phyloP scores from a whole-genome alignment of 345 rosid species.

The Adansonia digitata region DNA sequence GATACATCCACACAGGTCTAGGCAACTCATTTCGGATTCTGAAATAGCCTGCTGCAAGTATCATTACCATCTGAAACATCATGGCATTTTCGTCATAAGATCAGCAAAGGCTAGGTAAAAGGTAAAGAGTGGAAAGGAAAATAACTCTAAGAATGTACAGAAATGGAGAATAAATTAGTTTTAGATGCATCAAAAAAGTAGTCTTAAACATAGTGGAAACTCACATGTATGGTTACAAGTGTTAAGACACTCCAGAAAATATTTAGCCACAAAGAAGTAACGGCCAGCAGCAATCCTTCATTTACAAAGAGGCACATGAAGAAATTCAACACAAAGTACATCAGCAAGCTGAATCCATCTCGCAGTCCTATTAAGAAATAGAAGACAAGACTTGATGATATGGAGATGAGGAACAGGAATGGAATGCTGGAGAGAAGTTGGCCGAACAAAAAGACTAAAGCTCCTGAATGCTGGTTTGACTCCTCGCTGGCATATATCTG shows the following conservation, averaged over 20 bases:
- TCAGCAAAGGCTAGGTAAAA: neutral
- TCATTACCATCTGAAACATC: constrained; percentile 78
- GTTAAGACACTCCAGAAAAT: constrained; percentile 74
- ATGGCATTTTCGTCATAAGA: constrained; percentile 5
- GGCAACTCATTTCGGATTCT: constrained; percentile 84
- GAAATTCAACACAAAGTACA: constrained; percentile 98
- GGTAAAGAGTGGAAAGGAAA: neutral
- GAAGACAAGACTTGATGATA: constrained; percentile 93
- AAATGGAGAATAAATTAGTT: neutral
- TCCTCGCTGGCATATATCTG: constrained; percentile 83
- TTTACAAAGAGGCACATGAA: constrained; percentile 84
- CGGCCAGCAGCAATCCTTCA: constrained; percentile 76
- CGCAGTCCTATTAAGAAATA: constrained; percentile 83
- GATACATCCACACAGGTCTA: constrained; percentile 79
- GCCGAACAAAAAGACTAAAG: constrained; percentile 80
- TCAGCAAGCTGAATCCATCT: constrained; percentile 88
- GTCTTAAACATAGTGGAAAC: constrained; percentile 19
- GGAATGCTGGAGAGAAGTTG: constrained; percentile 96
- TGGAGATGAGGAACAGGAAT: constrained; percentile 89
- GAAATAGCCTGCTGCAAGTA: constrained; percentile 95
- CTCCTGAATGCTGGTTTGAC: constrained; percentile 87
- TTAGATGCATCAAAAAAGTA: neutral
- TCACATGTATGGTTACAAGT: constrained; percentile 60
- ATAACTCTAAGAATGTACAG: neutral
- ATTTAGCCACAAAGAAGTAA: constrained; percentile 67